These are phyloP conservation scores for Micromonas pusilla DNA, from an alignment of 139 green algal genomes.

Conservation along the genomic window DNA sequence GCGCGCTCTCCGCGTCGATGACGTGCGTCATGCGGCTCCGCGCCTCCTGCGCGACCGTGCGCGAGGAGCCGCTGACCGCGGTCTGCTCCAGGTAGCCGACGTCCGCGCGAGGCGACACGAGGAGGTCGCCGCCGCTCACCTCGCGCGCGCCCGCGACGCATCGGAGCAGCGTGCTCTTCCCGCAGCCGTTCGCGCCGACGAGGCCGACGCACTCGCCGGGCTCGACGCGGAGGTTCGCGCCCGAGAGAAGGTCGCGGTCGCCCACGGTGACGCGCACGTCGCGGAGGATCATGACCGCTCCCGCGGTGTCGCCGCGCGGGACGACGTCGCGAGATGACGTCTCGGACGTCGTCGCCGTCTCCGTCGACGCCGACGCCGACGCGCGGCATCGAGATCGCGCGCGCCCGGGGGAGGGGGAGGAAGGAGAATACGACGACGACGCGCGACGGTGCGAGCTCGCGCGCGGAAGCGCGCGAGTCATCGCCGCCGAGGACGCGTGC, in stretches of 20 bases:
- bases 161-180: constrained; percentile 58
- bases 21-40: constrained; percentile 43
- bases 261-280: constrained; percentile 1
- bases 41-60: constrained; percentile 58
- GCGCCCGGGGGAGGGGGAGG: too few species aligned
- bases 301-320: constrained; percentile 18
- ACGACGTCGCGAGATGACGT: neutral
- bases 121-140: constrained; percentile 22
- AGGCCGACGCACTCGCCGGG: constrained; percentile 29
- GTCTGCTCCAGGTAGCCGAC: constrained; percentile 61
- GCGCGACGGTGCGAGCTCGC: too few species aligned
- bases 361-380: too few species aligned
- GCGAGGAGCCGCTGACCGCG: constrained; percentile 47
- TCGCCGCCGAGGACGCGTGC: too few species aligned
- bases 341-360: too few species aligned
- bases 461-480: too few species aligned
- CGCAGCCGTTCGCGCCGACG: constrained; percentile 56
- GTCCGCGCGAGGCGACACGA: neutral
- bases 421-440: too few species aligned
- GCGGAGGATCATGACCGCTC: constrained; percentile 2
- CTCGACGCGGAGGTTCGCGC: neutral
- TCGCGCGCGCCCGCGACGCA: constrained; percentile 34
- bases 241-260: neutral
- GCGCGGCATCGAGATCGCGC: too few species aligned
- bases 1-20: constrained; percentile 17